Conservation (phyloP, 805 yeast species). For the Blastobotrys chiropterorum region DNA sequence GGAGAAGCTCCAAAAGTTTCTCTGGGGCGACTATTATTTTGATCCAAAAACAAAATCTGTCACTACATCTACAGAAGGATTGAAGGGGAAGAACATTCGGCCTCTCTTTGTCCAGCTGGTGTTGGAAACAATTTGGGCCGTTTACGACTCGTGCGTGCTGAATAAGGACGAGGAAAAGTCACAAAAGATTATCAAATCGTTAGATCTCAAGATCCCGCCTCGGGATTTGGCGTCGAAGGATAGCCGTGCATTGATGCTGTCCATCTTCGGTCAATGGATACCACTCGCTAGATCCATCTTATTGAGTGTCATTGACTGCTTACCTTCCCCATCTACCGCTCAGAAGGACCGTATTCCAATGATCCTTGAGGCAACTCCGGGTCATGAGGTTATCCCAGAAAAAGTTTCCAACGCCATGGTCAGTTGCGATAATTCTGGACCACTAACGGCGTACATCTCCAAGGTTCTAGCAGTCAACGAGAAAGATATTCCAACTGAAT, state of each 20-base stretch:
- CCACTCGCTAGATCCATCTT: slow-evolving; percentile 85
- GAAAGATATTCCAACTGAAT: slow-evolving; percentile 58
- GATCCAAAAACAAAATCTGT: slow-evolving; percentile 89
- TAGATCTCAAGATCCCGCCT: slow-evolving; percentile 62
- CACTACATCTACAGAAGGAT: slow-evolving; percentile 47
- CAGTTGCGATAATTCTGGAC: slow-evolving; percentile 60
- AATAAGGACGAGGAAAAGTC: slow-evolving; percentile 65
- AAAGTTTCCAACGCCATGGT: slow-evolving; percentile 50
- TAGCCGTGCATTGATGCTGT: slow-evolving; percentile 50
- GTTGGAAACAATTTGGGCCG: slow-evolving; percentile 86
- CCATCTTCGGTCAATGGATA: slow-evolving; percentile 86
- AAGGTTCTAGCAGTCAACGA: slow-evolving; percentile 84
- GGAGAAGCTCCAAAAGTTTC: slow-evolving; percentile 68
- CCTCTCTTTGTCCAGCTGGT: slow-evolving; percentile 85
- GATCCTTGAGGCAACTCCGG: slow-evolving; percentile 55
- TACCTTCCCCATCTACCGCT: slow-evolving; percentile 78
- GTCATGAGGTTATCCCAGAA: slow-evolving; percentile 43
- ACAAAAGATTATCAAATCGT: slow-evolving; percentile 65
- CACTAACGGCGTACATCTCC: slow-evolving; percentile 73
- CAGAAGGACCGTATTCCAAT: slow-evolving; percentile 67
- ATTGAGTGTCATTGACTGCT: slow-evolving; percentile 72
- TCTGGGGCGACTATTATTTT: slow-evolving; percentile 91
- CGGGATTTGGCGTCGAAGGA: slow-evolving; percentile 80
- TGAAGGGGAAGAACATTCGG: slow-evolving; percentile 57
- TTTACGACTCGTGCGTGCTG: slow-evolving; percentile 64